Percentiles rank a stretch among this genome's conserved stretches.
Conservation (phyloP, 192 early-diverging fungal species). For the Podila epigama region DNA sequence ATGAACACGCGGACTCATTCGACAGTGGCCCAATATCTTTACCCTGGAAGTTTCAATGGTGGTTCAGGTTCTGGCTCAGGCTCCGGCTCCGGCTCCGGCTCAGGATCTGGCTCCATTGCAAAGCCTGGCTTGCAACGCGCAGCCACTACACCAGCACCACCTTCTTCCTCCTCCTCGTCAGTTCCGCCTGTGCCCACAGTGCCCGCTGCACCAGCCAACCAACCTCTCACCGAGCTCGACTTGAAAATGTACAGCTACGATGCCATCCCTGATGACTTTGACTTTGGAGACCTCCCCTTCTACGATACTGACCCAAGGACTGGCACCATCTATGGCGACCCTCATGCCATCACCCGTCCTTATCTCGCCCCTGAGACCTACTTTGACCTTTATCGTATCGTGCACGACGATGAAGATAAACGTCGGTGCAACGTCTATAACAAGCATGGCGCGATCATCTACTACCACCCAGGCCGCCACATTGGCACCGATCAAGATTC, state of each 20-base stretch:
- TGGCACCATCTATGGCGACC: constrained; percentile 40
- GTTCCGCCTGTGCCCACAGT: constrained; percentile 9
- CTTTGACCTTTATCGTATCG: constrained; percentile 29
- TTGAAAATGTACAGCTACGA: constrained; percentile 25
- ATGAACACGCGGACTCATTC: not conserved
- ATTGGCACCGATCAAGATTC: constrained; percentile 45
- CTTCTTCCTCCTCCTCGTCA: constrained; percentile 11
- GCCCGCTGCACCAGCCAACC: not conserved
- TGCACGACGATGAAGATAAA: constrained; percentile 21
- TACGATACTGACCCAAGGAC: constrained; percentile 42
- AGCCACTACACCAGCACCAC: constrained; percentile 22
- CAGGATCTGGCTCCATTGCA: constrained; percentile 18
- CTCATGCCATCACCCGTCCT: constrained; percentile 25
- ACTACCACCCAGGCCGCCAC: constrained; percentile 47
- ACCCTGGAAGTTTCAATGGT: not conserved
- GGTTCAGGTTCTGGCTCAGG: not conserved
- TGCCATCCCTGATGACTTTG: constrained; percentile 36
- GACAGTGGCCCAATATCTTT: not conserved
- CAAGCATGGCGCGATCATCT: constrained; percentile 24
- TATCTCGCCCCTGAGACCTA: constrained; percentile 12
- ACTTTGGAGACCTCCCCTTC: constrained; percentile 40
- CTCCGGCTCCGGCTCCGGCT: constrained; percentile 1
- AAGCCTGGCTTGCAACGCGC: constrained; percentile 28
- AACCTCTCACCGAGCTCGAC: constrained; percentile 1
- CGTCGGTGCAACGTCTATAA: constrained; percentile 33